Percentiles rank a stretch among this genome's conserved stretches.
Conservation (phyloP, 2,329 filamentous ascomycete genomes). For the Hymenoscyphus linearis region DNA sequence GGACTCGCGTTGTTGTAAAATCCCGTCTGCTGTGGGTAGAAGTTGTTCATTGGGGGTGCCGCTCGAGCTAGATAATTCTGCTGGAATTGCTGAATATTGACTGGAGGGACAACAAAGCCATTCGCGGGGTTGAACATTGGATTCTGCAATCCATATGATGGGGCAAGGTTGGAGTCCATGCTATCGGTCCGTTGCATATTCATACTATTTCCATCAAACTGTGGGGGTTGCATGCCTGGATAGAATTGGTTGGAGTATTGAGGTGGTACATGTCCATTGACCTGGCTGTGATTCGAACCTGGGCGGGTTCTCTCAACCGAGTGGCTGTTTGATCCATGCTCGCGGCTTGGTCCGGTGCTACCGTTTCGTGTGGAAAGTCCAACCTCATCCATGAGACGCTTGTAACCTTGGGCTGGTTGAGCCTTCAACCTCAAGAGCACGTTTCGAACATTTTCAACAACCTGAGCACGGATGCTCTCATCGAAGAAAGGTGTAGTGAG, state of each 20-base stretch:
- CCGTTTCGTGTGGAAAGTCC: slow-evolving; percentile 67
- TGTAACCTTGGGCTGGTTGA: slow-evolving; percentile 92
- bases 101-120: slow-evolving; percentile 44
- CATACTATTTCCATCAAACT: slow-evolving; percentile 46
- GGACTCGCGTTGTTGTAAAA: slow-evolving; percentile 47
- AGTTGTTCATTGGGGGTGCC: slow-evolving; percentile 49
- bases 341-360: slow-evolving; percentile 33
- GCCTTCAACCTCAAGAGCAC: slow-evolving; percentile 88
- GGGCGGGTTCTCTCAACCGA: slow-evolving; percentile 49
- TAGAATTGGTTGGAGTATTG: slow-evolving; percentile 47
- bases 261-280: slow-evolving; percentile 40
- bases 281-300: slow-evolving; percentile 46
- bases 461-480: slow-evolving; percentile 79
- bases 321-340: slow-evolving; percentile 32
- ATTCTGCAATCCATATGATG: slow-evolving; percentile 45
- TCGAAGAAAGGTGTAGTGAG: slow-evolving; percentile 97
- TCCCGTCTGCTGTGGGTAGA: slow-evolving; percentile 47
- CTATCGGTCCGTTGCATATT: slow-evolving; percentile 48
- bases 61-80: slow-evolving; percentile 52
- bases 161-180: slow-evolving; percentile 44
- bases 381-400: slow-evolving; percentile 97
- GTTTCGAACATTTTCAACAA: slow-evolving; percentile 86
- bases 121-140: slow-evolving; percentile 46
- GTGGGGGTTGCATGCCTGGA: slow-evolving; percentile 41
- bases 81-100: slow-evolving; percentile 53